Evolutionary conservation across 2,329 filamentous ascomycete genomes (phyloP), one percentile per base, ranked within the genome.

Genomic region (Cladosporium halotolerans): DNA sequence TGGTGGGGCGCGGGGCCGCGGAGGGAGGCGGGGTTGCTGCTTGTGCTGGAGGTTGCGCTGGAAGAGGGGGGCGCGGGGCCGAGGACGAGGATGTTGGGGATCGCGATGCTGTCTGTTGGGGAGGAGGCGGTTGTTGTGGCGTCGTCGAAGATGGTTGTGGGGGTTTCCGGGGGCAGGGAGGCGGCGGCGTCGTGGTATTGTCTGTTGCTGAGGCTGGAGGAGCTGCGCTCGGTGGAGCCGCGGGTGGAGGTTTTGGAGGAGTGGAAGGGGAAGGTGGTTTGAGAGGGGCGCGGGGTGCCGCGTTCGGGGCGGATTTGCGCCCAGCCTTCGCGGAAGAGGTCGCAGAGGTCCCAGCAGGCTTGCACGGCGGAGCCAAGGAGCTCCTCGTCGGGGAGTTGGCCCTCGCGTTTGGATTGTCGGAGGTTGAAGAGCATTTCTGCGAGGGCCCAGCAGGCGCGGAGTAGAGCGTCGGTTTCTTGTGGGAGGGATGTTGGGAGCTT

Each of bases 121-220:
- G 87, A 86, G 0, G 90, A 95, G 41, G 89, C 81, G 3, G 88
- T 70, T 10, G 74, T 73, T 5, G 66, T 85, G 0, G 86, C 89
- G 66, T 97, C 91, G 68, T 96, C 92, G 62, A 96, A 96, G 61
- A 96, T 90, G 4, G 91, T 97, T 0, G 92, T 92, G 0, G 91
- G 91, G 0, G 91, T 97, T 72, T 97, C 92, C 1, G 91, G 91
- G 4, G 84, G 79, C 52, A 74, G 56, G 3, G 63, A 57, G 1
- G 58, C 61, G 4, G 50, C 52, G 11, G 72, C 73, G 32, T 72
- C 72, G 59, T 76, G 73, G 49, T 74, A 74, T 10, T 72, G 72
- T 49, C 71, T 64, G 64, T 61, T 75, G 67, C 66, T 68, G 45
- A 66, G 73, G 74, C 61, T 83, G 36, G 66, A 74, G 74, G 55